Percentiles rank a stretch among this genome's conserved stretches.
These are phyloP conservation scores for Spongispora temasekensis DNA, from an alignment of 1,284 basidiomycete genomes.

Conservation along the genomic window DNA sequence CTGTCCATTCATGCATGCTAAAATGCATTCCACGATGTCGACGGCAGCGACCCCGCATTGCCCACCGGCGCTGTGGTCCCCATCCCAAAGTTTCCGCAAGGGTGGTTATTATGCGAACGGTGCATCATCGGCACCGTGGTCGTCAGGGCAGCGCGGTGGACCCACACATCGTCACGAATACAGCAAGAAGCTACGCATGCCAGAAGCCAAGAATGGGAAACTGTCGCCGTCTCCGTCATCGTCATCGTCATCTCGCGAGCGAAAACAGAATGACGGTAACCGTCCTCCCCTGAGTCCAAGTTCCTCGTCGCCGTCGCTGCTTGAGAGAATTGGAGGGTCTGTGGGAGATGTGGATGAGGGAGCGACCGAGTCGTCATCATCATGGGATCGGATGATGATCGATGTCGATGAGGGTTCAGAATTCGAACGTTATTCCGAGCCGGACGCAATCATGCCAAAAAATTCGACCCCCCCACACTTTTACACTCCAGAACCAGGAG, in stretches of 20 bases:
- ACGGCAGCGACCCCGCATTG: too few relatives aligned
- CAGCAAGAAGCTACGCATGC: neutral
- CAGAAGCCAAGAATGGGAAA: slow-evolving; percentile 12
- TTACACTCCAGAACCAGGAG: slow-evolving; percentile 25
- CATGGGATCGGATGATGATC: slow-evolving; percentile 9
- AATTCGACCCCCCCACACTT: slow-evolving; percentile 6
- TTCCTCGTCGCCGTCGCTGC: slow-evolving; percentile 18
- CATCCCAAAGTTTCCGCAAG: slow-evolving; percentile 5
- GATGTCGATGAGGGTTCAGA: neutral
- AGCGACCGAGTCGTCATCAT: neutral
- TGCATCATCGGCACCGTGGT: too few relatives aligned
- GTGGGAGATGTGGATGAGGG: slow-evolving; percentile 5
- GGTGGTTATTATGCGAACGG: neutral
- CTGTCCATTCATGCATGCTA: neutral
- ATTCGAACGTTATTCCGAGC: neutral
- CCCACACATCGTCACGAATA: neutral
- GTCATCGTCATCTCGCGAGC: slow-evolving; percentile 5
- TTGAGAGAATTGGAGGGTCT: slow-evolving; percentile 24
- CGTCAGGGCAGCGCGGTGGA: slow-evolving; percentile 2
- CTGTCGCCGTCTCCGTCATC: neutral
- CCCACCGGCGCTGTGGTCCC: slow-evolving; percentile 1
- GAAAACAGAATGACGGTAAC: slow-evolving; percentile 1
- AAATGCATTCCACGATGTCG: slow-evolving; percentile 7
- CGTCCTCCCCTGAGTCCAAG: neutral
- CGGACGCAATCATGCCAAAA: too few relatives aligned